phyloP scores from a whole-genome alignment of 495 filamentous ascomycete species.

The Penicillium atrosanguineum region DNA sequence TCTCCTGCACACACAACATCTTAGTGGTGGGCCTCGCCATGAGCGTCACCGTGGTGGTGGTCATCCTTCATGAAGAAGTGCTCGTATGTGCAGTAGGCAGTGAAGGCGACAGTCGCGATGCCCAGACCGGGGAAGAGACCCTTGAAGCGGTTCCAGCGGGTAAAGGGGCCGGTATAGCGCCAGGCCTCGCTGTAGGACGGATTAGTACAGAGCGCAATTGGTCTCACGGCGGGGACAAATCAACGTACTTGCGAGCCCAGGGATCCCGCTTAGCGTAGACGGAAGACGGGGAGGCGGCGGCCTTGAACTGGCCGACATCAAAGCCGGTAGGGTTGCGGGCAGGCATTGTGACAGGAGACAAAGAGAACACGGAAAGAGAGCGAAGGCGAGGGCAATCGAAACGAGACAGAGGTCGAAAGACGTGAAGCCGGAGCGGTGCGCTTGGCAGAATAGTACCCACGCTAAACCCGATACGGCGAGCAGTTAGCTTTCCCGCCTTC shows the following conservation, averaged over 20 bases:
- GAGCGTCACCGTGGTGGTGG: slow-evolving; percentile 53
- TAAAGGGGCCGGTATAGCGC: slow-evolving; percentile 90
- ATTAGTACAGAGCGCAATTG: slow-evolving; percentile 15
- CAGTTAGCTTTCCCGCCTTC: slow-evolving; percentile 24
- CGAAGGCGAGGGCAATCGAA: slow-evolving; percentile 5
- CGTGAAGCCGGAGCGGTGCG: slow-evolving; percentile 26
- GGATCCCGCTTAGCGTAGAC: slow-evolving; percentile 68
- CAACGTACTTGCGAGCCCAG: slow-evolving; percentile 72
- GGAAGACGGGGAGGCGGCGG: slow-evolving; percentile 59
- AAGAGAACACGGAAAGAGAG: slow-evolving; percentile 14
- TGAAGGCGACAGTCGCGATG: slow-evolving; percentile 87
- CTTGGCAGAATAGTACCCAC: slow-evolving; percentile 24
- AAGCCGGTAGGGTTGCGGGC: slow-evolving; percentile 78
- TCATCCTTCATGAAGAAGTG: slow-evolving; percentile 78
- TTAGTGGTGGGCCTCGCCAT: slow-evolving; percentile 50
- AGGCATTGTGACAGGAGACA: slow-evolving; percentile 39
- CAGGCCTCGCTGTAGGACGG: slow-evolving; percentile 71
- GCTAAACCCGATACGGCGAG: slow-evolving; percentile 34
- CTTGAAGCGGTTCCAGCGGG: slow-evolving; percentile 83
- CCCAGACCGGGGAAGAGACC: slow-evolving; percentile 84
- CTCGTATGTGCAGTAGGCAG: slow-evolving; percentile 84
- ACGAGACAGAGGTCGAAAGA: slow-evolving; percentile 9
- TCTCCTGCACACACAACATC: slow-evolving; percentile 1
- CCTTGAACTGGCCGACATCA: slow-evolving; percentile 69
- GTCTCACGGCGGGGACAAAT: neutral